These are phyloP conservation scores for Saccharomyces hybrid DNA, from an alignment of 1,139 yeast species.

Conservation along the genomic window DNA sequence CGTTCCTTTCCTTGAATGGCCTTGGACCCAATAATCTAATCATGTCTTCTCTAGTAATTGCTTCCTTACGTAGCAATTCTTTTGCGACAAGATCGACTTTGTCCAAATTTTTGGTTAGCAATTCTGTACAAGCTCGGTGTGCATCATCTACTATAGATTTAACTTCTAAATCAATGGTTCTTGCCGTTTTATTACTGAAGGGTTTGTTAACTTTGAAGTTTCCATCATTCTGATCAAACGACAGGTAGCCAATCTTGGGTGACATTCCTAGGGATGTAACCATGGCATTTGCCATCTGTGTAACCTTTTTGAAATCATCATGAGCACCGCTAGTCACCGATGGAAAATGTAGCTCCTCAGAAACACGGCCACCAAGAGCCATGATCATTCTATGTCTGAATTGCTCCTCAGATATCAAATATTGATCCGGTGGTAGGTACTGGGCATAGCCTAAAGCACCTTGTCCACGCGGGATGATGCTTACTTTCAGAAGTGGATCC, in stretches of 20 bases:
- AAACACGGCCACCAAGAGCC: conserved; percentile 95
- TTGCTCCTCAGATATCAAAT: conserved; percentile 70
- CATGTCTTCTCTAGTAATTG: conserved; percentile 86
- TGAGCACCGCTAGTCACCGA: conserved; percentile 93
- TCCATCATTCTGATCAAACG: conserved; percentile 55
- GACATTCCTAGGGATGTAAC: conserved; percentile 92
- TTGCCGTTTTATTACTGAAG: conserved; percentile 81
- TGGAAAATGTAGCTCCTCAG: conserved; percentile 84
- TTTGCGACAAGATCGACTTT: conserved; percentile 84
- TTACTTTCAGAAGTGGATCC: conserved; percentile 88
- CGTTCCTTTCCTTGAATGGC: conserved; percentile 84
- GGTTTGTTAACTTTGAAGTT: conserved; percentile 65
- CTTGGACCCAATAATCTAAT: conserved; percentile 78
- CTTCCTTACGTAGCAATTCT: conserved; percentile 75
- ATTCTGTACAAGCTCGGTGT: conserved; percentile 56
- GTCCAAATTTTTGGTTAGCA: conserved; percentile 60
- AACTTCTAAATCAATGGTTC: conserved; percentile 74
- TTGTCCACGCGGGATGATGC: conserved; percentile 93
- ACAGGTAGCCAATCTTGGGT: conserved; percentile 69
- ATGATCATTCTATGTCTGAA: conserved; percentile 86
- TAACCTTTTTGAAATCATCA: conserved; percentile 95
- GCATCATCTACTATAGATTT: conserved; percentile 75
- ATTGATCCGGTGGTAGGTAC: conserved; percentile 90
- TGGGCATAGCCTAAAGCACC: conserved; percentile 98
- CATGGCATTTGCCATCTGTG: conserved; percentile 89